These are phyloP conservation scores for Lecanosticta acicola DNA, from an alignment of 2,329 filamentous ascomycete species.

Conservation along the genomic window DNA sequence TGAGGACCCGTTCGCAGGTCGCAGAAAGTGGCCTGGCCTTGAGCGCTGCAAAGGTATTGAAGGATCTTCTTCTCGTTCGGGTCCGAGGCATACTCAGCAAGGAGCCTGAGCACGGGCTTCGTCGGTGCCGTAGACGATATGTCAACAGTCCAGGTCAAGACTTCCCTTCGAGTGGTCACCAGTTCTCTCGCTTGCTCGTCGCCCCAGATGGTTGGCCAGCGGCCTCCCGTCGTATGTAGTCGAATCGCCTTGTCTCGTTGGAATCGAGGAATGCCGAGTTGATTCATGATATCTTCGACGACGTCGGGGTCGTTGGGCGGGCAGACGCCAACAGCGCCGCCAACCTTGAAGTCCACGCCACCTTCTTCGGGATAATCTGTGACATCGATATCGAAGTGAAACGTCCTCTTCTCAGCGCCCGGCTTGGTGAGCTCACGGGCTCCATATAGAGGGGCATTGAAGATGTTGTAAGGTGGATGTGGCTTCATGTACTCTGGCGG, in stretches of 20 bases:
- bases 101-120: constrained; percentile 74
- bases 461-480: constrained; percentile 88
- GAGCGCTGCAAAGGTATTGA: constrained; percentile 75
- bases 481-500: constrained; percentile 89
- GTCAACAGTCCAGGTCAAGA: constrained; percentile 95
- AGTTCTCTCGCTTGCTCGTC: constrained; percentile 79
- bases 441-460: constrained; percentile 78
- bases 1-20: constrained; percentile 83
- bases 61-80: constrained; percentile 84
- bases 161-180: constrained; percentile 80
- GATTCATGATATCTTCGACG: constrained; percentile 79
- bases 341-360: constrained; percentile 90
- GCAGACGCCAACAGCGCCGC: constrained; percentile 88
- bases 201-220: constrained; percentile 98
- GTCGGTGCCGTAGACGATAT: constrained; percentile 88
- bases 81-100: constrained; percentile 78
- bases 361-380: constrained; percentile 85
- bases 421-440: constrained; percentile 79
- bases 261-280: constrained; percentile 72
- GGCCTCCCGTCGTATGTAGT: constrained; percentile 70
- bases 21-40: constrained; percentile 89
- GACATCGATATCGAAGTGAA: constrained; percentile 94
- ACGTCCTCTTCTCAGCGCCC: constrained; percentile 92
- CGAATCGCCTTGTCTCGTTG: constrained; percentile 78
- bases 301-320: constrained; percentile 73